phyloP scores from a whole-genome alignment of 192 early-diverging fungal genomes.

The Entomortierella parvispora region DNA sequence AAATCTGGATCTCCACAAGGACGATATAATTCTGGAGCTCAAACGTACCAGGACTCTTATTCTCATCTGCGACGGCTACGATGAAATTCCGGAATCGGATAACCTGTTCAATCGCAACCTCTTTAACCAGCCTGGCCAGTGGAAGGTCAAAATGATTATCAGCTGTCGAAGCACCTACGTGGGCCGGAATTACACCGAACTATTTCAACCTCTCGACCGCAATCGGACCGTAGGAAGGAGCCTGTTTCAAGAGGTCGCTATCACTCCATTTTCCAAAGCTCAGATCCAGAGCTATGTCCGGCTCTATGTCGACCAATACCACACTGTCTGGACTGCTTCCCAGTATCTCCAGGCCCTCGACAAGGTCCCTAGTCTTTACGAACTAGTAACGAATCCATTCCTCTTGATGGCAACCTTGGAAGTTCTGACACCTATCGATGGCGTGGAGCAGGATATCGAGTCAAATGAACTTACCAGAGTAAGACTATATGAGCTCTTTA shows the following conservation, averaged over 20 bases:
- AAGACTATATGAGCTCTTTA: background rate
- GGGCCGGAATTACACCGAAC: background rate
- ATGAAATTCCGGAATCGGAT: background rate
- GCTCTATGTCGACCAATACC: background rate
- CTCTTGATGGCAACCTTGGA: background rate
- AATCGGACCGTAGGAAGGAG: too few species aligned
- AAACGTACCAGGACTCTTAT: background rate
- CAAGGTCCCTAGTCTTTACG: background rate
- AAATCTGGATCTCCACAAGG: background rate
- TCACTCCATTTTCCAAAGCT: background rate
- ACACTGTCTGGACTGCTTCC: background rate
- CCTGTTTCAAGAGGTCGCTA: background rate
- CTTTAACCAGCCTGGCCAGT: background rate
- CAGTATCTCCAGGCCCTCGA: background rate
- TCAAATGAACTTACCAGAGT: background rate
- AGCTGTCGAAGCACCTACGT: background rate
- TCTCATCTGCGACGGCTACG: background rate
- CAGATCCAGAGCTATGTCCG: background rate
- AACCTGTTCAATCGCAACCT: background rate
- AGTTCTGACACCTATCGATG: background rate
- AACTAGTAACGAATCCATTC: background rate
- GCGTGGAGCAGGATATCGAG: background rate
- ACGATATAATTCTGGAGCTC: background rate
- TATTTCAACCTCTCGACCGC: background rate
- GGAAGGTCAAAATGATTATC: background rate